Base-by-base conservation (phyloP, 768 basidiomycete genomes). In the Lactarius sanguifluus region DNA sequence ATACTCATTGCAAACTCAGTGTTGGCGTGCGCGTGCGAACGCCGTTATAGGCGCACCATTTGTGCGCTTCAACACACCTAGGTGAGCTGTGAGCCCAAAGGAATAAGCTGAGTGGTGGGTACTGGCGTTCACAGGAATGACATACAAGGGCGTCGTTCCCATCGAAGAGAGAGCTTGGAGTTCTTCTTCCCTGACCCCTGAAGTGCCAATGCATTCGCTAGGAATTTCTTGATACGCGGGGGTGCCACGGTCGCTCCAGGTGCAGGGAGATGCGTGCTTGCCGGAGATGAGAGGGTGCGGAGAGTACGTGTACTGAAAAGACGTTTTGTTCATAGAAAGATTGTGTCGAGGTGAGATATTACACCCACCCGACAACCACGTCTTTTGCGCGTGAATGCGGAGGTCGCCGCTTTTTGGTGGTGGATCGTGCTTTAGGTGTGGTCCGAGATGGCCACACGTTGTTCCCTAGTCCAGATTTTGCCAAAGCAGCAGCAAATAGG, bases 81-180 rank as follows among this genome's bases (percentile, higher is more conserved):
- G 57, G 34, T 69, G 60, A 10, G 61, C 69, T 59, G 25, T 28
- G 25, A 30, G 36, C 25, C 32, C 32, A 34, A 52, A 25, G 10
- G 5, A 2, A 16, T 10, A 15, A 4, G 20, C 30, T 64, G 3
- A 68, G 66, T n/a, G 50, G 23, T 25, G 25, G n/a, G 25, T 28
- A 69, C 7, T 45, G 38, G 41, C 4, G 18, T 43, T 38, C 5
- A 20, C 25, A 32, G 20, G n/a, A 25, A 52, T 38, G 45, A 40
- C 70, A 30, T 65, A 71, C 70, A 38, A 62, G 68, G 61, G 41
- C 69, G 61, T 43, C 70, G 68, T 36, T 69, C 68, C 70, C 70
- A 71, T 25, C 62, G 67, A 47, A 50, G 34, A 15, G 50, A 18
- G 59, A 30, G 5, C 18, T 62, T 55, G 15, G 58, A 59, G 20